phyloP scores from a whole-genome alignment of 495 filamentous ascomycete species.

The Chaetomium cochliodes region DNA sequence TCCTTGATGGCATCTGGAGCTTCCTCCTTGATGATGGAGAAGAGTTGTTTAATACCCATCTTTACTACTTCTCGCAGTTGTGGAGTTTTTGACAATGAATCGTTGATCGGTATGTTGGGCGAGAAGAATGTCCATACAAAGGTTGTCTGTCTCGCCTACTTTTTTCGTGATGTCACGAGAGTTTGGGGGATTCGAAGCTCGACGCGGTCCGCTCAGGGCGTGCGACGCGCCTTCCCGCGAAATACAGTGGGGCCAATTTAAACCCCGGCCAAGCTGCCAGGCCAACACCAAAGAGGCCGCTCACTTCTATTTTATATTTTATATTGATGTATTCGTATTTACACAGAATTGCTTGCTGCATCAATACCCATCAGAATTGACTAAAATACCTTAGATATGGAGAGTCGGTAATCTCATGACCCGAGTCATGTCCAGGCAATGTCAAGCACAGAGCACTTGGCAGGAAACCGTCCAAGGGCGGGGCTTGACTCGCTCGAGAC shows the following conservation, averaged over 20 bases:
- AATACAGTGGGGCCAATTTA: slow-evolving; percentile 30
- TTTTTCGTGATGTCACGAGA: slow-evolving; percentile 32
- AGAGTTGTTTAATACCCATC: slow-evolving; percentile 94
- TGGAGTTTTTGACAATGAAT: background rate
- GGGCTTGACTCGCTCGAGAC: no score
- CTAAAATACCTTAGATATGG: no score
- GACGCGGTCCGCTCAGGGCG: slow-evolving; percentile 22
- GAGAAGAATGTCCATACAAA: background rate
- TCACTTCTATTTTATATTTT: no score
- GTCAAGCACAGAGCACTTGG: no score
- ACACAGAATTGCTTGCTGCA: no score
- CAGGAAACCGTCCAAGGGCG: no score
- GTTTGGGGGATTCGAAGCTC: background rate
- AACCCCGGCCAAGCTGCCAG: slow-evolving; percentile 12
- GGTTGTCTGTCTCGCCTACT: no score
- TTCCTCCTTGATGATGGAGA: slow-evolving; percentile 85
- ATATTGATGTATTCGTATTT: no score
- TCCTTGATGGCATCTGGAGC: slow-evolving; percentile 90
- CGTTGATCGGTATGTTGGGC: background rate
- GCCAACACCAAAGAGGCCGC: no score
- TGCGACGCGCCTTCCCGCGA: slow-evolving; percentile 28
- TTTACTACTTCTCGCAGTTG: slow-evolving; percentile 11
- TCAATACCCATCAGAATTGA: no score
- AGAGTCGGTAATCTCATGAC: no score
- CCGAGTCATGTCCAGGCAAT: no score